A percentile compares a stretch with the other conserved stretches of the same genome.
These are phyloP conservation scores for Kurtzmaniella natalensis DNA, from an alignment of 1,139 yeast genomes.

Conservation along the genomic window DNA sequence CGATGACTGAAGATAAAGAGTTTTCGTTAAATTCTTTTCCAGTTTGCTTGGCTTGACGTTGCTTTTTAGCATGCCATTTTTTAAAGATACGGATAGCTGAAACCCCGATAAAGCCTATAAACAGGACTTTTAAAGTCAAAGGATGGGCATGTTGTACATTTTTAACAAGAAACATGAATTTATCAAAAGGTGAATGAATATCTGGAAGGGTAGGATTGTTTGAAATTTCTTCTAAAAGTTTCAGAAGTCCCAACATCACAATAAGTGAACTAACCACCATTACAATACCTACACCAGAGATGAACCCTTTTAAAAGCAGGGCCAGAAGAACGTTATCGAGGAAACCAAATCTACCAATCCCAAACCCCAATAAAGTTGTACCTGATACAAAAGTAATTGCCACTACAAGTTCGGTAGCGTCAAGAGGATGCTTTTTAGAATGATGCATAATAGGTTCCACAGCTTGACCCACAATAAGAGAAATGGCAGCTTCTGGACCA, in stretches of 20 bases:
- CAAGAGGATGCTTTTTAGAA: conserved; percentile 31
- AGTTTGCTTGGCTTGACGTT: conserved; percentile 8
- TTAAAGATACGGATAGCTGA: conserved; percentile 42
- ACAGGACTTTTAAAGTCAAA: conserved; percentile 52
- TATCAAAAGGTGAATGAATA: conserved; percentile 74
- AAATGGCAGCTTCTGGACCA: conserved; percentile 95
- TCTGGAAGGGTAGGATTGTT: conserved; percentile 43
- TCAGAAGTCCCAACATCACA: conserved; percentile 64
- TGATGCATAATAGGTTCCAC: conserved; percentile 66
- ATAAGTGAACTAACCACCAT: conserved; percentile 79
- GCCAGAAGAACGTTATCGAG: conserved; percentile 83
- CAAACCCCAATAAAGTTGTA: conserved; percentile 67
- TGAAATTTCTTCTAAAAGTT: conserved; percentile 27
- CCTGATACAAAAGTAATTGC: conserved; percentile 79
- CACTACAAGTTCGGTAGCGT: conserved; percentile 65
- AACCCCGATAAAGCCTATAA: conserved; percentile 41
- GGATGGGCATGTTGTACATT: conserved; percentile 38
- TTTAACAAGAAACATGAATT: conserved; percentile 51
- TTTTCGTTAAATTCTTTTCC: conserved; percentile 3
- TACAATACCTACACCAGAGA: conserved; percentile 88
- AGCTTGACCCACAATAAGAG: conserved; percentile 87
- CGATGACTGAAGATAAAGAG: background rate
- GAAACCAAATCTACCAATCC: conserved; percentile 81
- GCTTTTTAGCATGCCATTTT: conserved; percentile 18
- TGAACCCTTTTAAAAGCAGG: conserved; percentile 81